Evolutionary conservation across 2,329 filamentous ascomycete species (phyloP).

Genomic region (Fusarium pseudocircinatum): DNA sequence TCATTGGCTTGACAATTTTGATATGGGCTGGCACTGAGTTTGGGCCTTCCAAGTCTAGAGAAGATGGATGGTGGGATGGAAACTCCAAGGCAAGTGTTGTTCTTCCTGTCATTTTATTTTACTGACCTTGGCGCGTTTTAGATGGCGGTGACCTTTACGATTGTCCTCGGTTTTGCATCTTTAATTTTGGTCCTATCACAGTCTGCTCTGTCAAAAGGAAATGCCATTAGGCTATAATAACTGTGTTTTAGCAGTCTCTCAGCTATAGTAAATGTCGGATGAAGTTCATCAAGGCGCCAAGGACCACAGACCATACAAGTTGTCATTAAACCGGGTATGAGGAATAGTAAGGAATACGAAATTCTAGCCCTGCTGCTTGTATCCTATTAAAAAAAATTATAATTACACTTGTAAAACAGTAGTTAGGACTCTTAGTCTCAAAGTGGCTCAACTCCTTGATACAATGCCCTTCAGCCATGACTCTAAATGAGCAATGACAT

Average conservation of each 20-base stretch:
- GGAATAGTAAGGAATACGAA: too few relatives aligned
- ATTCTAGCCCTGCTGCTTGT: too few relatives aligned
- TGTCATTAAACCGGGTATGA: too few relatives aligned
- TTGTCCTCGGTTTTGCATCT: neutral
- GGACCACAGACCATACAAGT: too few relatives aligned
- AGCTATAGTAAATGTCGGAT: accelerated
- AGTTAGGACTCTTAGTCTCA: too few relatives aligned
- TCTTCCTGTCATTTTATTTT: accelerated
- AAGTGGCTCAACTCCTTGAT: too few relatives aligned
- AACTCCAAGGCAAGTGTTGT: neutral
- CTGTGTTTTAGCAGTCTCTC: accelerated
- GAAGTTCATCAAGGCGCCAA: accelerated
- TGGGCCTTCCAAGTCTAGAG: neutral
- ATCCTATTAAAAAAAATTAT: too few relatives aligned
- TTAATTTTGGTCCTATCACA: neutral
- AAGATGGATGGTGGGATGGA: neutral
- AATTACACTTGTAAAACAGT: too few relatives aligned
- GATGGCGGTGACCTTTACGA: neutral
- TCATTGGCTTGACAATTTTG: neutral
- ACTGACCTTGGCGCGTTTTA: accelerated
- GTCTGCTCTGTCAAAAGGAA: neutral
- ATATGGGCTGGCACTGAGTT: neutral
- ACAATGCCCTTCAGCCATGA: too few relatives aligned
- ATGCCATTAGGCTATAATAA: accelerated
- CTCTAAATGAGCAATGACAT: too few relatives aligned